Base-by-base conservation (phyloP, 2,329 filamentous ascomycete species). In the Ophiosphaerella narmari region DNA sequence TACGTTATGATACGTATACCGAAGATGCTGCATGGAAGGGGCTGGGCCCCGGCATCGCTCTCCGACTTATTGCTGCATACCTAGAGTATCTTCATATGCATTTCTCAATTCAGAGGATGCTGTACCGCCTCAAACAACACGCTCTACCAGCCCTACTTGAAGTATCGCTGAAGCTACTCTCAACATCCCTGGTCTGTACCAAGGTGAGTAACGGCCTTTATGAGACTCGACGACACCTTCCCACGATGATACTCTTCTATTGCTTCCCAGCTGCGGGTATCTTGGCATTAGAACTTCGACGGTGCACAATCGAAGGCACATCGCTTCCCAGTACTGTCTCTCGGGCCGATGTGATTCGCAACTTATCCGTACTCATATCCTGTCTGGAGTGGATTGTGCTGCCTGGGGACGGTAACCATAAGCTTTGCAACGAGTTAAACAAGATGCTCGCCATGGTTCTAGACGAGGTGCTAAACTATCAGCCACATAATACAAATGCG, bases 381-480 rank as follows among this genome's bases (percentile, higher is more conserved):
- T 70, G 66, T 35, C 51, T 73, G 5, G 70, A 73, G 24, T 71
- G 68, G 67, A 61, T 68, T 1, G 60, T 71, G 7, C 50, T 70
- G 7, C 68, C 68, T 2, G 64, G 65, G 14, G 68, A 72, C 39
- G 70, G 68, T 4, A 72, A 73, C 39, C 65, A 71, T 52, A 67
- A 62, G 43, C 63, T 73, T 13, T 73, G 70, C 48, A 63, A 50
- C 35, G 70, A 73, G 49, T 57, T 72, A 7, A 73, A 71, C 48
- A 71, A 73, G 43, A 71, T 72, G 68, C 59, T 72, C 5, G 62
- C 67, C 1, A 34, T 68, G 29, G 63, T 73, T 1, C 40, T 73
- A 12, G 68, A 73, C 34, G 68, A 73, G 39, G 68, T 72, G 3
- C 62, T 73, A 11, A 71, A 73, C 39, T 70, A 71, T 40, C 63